These are phyloP conservation scores for Sugiyamaella castrensis DNA, from an alignment of 1,139 yeast species.

Conservation along the genomic window DNA sequence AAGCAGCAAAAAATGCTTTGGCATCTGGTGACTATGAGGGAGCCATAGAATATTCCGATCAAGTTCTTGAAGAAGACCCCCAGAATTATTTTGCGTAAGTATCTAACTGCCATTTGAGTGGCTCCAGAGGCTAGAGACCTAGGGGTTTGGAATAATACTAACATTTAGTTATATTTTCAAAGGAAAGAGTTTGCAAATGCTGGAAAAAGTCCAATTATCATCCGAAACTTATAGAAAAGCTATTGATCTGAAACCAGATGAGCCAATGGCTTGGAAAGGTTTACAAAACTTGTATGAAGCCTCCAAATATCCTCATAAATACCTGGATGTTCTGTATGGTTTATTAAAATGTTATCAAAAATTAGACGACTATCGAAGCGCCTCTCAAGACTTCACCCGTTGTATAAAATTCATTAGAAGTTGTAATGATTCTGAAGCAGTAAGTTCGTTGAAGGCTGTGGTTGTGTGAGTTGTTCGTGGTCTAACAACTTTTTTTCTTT, in stretches of 20 bases:
- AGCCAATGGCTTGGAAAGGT: slow-evolving; percentile 80
- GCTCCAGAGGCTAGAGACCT: too few species aligned
- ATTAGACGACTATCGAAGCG: slow-evolving; percentile 30
- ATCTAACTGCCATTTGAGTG: too few species aligned
- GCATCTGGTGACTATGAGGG: slow-evolving; percentile 49
- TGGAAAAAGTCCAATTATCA: slow-evolving; percentile 46
- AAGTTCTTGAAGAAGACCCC: slow-evolving; percentile 44
- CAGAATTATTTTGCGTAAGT: slow-evolving; percentile 63
- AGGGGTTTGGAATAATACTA: slow-evolving; percentile 5
- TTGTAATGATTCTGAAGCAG: slow-evolving; percentile 18
- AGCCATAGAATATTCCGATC: slow-evolving; percentile 28
- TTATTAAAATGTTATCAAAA: slow-evolving; percentile 28
- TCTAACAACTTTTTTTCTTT: too few species aligned
- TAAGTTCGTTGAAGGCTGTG: too few species aligned
- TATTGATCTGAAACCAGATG: slow-evolving; percentile 50
- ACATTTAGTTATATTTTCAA: slow-evolving; percentile 33
- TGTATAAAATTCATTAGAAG: slow-evolving; percentile 19
- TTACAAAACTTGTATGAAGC: slow-evolving; percentile 53
- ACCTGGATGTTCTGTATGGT: slow-evolving; percentile 37
- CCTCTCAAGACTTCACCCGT: slow-evolving; percentile 25
- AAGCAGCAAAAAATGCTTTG: slow-evolving; percentile 44
- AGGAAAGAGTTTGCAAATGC: slow-evolving; percentile 56
- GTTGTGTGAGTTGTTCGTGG: too few species aligned
- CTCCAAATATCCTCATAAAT: slow-evolving; percentile 42
- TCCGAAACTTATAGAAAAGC: slow-evolving; percentile 54